Evolutionary conservation across 164 flowering plant species (phyloP), one percentile per base, ranked within the genome.

Genomic region (Dillenia turbinata): DNA sequence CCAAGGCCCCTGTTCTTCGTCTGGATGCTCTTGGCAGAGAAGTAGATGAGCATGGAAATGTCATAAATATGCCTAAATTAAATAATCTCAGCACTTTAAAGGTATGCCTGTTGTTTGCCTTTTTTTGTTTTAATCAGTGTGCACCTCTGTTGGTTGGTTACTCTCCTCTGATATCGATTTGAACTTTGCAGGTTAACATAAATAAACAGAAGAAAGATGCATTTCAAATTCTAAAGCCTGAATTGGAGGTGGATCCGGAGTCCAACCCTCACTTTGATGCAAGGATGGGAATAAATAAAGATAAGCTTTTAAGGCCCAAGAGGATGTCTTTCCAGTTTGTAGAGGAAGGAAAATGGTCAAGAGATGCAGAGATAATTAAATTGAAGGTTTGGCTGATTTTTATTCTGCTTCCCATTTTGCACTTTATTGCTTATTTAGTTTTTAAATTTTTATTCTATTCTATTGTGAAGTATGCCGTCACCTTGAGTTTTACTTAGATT

Each of bases 191-290:
- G 99, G 99, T 95, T 57, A 95, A 95, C 79, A 95, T 95, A 56
- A 95, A 95, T 85, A 95, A 95, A 66, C 97, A 90, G 80, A 95
- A 95, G 62, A 90, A 92, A 62, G 99, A 95, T 2, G 94, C 97
- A 45, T 95, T 95, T 59, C 94, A 88, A 68, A 92, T 95, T 65
- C 85, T 92, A 13, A 89, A 85, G 71, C 99, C 99, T 65, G 96
- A 90, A 48, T 62, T 92, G 63, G 99, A 92, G 50, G 85, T 83
- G 44, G 94, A 92, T 78, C 88, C 88, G 3, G 92, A 88, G 13
- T 74, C 81, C 45, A 92, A 95, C 77, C 99, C 96, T 60, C 81
- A 85, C 70, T 95, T 78, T 79, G 99, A 95, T 73, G 68, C 73
- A 9, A 71, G 76, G 19, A 88, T 95, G 99, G 99, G 99, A 40